These are phyloP conservation scores for Aegilops sharonensis DNA, from an alignment of 176 grass and related monocot genomes.

Conservation along the genomic window DNA sequence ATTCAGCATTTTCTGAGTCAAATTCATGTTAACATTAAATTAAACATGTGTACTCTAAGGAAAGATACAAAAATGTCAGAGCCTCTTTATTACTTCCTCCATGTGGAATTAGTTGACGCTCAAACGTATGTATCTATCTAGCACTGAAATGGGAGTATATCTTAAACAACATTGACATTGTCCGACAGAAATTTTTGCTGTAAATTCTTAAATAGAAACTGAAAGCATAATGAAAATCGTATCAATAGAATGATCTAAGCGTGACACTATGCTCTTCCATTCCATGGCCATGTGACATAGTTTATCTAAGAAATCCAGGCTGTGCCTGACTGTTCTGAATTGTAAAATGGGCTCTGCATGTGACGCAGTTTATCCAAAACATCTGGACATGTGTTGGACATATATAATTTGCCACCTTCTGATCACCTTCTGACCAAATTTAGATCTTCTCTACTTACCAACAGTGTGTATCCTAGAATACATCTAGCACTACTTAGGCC, in stretches of 20 bases:
- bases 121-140: too few species aligned
- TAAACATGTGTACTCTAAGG: neutral
- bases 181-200: neutral
- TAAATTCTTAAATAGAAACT: neutral
- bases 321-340: neutral
- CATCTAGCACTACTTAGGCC: neutral
- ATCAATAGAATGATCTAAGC: neutral
- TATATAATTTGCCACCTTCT: neutral
- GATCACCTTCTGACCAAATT: neutral
- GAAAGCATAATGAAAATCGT: neutral
- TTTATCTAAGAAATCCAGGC: neutral
- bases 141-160: too few species aligned
- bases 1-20: neutral
- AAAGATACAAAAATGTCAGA: neutral
- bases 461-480: neutral
- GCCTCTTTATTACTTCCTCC: neutral
- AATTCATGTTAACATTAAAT: conserved; percentile 7
- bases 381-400: neutral
- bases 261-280: neutral
- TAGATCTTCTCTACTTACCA: neutral
- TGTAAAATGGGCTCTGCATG: neutral
- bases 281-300: neutral
- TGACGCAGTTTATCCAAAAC: neutral
- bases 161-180: neutral
- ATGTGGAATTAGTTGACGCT: too few species aligned